Base-by-base conservation (phyloP, 2,329 filamentous ascomycete genomes). In the Cyanodermella asteris region DNA sequence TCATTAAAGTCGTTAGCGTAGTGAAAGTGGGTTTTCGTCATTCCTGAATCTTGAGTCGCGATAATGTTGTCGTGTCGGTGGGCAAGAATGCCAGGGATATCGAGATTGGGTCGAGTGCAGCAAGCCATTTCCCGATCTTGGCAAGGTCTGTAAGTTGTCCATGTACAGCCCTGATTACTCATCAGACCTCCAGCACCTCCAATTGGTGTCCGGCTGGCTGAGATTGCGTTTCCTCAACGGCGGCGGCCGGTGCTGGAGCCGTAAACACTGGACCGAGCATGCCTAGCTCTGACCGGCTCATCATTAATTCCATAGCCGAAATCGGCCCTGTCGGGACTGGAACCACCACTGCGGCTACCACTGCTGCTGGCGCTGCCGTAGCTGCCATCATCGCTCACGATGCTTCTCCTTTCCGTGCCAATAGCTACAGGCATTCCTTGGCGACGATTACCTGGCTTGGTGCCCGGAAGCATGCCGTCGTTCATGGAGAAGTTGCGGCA, bases 401-500 rank as follows among this genome's bases (percentile, higher is more conserved):
- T 56, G 31, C 47, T 46, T 34, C 56, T 51, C 32, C 64, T 47
- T 13, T 66, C 66, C 8, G 61, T 62, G 22, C 67, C 67, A 46
- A 71, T 71, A 16, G 66, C 64, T 29, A 69, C 64, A 2, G 66
- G 66, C 13, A 69, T 48, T 5, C 66, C 66, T 45, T 72, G 66
- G 21, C 66, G 52, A 13, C 62, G 50, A 12, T 46, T 56, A 36
- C 47, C 63, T 44, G 46, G 61, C 47, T 41, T 60, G 53, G 45
- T 61, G 35, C 50, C 67, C 39, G 37, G 61, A 42, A 43, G 66
- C 80, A 91, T 91, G 45, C 84, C 84, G 40, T 90, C 81, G 46
- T 91, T 93, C 49, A 90, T 77, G 28, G 80, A 91, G 54, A 93
- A 93, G 60, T 91, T 91, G 35, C 81, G 74, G 59, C 84, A 93